Evolutionary conservation across 768 basidiomycete genomes (phyloP), one percentile per base, ranked within the genome.

Genomic region (Leccinum uliginosum): DNA sequence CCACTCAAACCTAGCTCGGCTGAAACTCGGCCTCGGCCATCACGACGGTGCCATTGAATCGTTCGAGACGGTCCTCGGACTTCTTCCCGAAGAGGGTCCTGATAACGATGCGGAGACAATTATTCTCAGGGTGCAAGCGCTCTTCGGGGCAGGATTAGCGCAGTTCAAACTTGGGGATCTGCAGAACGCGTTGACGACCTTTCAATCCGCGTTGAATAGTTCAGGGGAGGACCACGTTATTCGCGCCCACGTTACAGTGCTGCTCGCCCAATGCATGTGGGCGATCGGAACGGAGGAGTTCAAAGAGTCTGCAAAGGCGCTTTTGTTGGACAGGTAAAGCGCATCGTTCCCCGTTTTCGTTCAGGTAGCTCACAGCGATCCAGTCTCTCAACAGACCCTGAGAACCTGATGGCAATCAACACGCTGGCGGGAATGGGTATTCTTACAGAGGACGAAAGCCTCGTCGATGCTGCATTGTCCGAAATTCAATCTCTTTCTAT

Each of bases 181-280:
- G 19, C 80, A 84, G 27, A 75, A 74, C 12, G 90, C 92, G 1
- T 67, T 95, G 58, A 75, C 74, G 19, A 69, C 75, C 35, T 84
- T 97, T 64, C 89, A 96, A 69, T 72, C 73, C 4, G 88, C 88
- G 4, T 66, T 91, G 57, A 79, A 78, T 34, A 77, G 78, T 46
- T 80, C 83, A 5, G 77, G 74, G 0, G 78, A 81, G 17, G 73
- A 85, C 51, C 49, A 66, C 21, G 58, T 70, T 6, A 67, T 89
- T 51, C 79, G 81, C 48, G 84, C 89, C 9, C 89, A 93, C 50
- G 81, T 86, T 23, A 80, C 79, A 1, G 85, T 97, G 2, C 66
- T 92, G n/a, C 79, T 93, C n/a, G 84, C 91, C 6, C 86, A 93
- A 69, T 83, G 84, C 6, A 78, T 97, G 63, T 98, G 94, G 94